phyloP scores from a whole-genome alignment of 441 rosid species.

The Euphorbia neoarborescens region DNA sequence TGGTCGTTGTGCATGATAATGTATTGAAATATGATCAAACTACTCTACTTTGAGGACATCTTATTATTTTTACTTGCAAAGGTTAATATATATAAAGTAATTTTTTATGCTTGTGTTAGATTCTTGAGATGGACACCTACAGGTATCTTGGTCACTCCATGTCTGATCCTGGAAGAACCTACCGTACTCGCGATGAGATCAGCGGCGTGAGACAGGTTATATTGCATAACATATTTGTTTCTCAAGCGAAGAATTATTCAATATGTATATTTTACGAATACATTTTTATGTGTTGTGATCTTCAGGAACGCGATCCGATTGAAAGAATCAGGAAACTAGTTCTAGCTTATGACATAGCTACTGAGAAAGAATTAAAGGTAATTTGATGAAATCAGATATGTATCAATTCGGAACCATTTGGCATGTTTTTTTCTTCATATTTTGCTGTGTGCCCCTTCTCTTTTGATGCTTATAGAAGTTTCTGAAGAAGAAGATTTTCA shows the following conservation, averaged over 20 bases:
- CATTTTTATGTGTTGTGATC: constrained; percentile 6
- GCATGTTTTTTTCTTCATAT: neutral
- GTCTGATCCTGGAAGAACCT: constrained; percentile 99
- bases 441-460: neutral
- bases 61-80: neutral
- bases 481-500: neutral
- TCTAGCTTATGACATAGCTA: constrained; percentile 69
- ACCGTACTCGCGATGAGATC: constrained; percentile 93
- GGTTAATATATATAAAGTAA: constrained; percentile 1
- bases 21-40: neutral
- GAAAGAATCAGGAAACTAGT: constrained; percentile 79
- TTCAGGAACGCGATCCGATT: constrained; percentile 86
- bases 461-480: neutral
- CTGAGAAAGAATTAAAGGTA: constrained; percentile 95
- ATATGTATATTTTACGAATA: neutral
- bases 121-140: constrained; percentile 97
- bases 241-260: neutral
- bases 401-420: neutral
- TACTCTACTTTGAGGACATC: neutral
- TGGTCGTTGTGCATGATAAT: neutral
- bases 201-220: constrained; percentile 84
- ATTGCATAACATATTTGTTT: constrained; percentile 10
- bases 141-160: constrained; percentile 97
- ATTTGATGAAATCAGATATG: constrained; percentile 9
- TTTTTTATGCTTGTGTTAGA: constrained; percentile 36